Evolutionary conservation across 1,284 basidiomycete genomes (phyloP).

Genomic region (Porodaedalea pini): DNA sequence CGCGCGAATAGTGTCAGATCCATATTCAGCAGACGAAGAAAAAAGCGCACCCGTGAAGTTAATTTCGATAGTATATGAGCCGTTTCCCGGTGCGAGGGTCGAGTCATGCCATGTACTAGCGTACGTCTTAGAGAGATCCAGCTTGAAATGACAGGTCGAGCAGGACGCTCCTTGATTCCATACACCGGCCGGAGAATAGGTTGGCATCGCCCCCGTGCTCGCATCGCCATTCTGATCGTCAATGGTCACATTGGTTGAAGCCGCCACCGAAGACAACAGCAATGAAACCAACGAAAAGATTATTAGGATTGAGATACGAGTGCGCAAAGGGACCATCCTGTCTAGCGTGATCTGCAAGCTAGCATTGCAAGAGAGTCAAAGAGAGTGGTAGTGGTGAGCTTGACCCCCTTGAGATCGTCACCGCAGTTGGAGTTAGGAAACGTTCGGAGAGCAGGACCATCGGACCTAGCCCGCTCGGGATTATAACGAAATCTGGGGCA

Average conservation of each 20-base stretch:
- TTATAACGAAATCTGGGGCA: background rate
- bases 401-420: background rate
- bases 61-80: slow-evolving; percentile 1
- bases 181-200: background rate
- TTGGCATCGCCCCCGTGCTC: slow-evolving; percentile 5
- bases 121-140: slow-evolving; percentile 15
- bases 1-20: background rate
- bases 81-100: slow-evolving; percentile 1
- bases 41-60: slow-evolving; percentile 9
- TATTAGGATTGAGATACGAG: background rate
- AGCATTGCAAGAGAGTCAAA: background rate
- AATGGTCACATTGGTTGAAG: slow-evolving; percentile 8
- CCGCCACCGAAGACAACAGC: background rate
- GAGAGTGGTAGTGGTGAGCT: background rate
- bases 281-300: background rate
- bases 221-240: slow-evolving; percentile 17
- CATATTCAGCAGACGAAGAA: no score
- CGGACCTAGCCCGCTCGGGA: background rate
- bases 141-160: slow-evolving; percentile 18
- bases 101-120: slow-evolving; percentile 25
- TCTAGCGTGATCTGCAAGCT: background rate
- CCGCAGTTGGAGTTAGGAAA: background rate
- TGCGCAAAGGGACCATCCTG: background rate
- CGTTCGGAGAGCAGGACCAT: background rate
- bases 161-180: slow-evolving; percentile 23